These are phyloP conservation scores for Trametes versicolor DNA, from an alignment of 1,284 basidiomycete genomes.

Conservation along the genomic window DNA sequence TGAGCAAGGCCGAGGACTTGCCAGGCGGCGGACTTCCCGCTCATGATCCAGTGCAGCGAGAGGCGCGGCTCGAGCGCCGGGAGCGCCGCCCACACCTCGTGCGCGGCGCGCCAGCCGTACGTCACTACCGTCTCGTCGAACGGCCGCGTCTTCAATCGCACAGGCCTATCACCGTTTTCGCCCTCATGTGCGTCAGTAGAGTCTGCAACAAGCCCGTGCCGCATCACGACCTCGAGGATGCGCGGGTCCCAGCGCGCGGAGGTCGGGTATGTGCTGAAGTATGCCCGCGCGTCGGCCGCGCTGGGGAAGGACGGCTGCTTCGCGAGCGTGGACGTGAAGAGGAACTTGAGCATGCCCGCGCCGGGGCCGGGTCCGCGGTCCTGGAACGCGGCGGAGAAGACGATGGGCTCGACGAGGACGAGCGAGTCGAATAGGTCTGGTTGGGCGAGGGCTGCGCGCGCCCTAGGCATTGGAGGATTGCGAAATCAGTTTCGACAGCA, in stretches of 20 bases:
- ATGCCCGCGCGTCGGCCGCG: background rate
- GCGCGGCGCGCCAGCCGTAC: constrained; percentile 3
- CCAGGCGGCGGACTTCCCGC: constrained; percentile 6
- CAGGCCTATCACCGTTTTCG: background rate
- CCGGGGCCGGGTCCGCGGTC: constrained; percentile 4
- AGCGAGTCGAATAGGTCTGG: constrained; percentile 1
- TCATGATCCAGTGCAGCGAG: constrained; percentile 7
- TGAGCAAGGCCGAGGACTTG: background rate
- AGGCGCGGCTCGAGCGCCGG: constrained; percentile 3
- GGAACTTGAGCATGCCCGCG: background rate
- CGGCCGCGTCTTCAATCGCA: constrained; percentile 4
- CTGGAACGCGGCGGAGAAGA: constrained; percentile 7
- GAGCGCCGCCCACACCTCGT: constrained; percentile 8
- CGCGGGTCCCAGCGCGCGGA: constrained; percentile 9
- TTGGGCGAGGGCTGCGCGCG: background rate
- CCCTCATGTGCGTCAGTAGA: background rate
- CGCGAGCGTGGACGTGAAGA: constrained; percentile 4
- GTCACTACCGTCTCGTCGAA: constrained; percentile 8
- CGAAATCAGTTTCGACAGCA: background rate
- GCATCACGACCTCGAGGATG: background rate
- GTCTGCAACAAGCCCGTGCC: background rate
- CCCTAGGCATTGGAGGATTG: background rate
- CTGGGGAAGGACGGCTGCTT: background rate
- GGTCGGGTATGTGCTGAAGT: background rate
- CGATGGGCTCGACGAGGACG: constrained; percentile 5